These are phyloP conservation scores for Apium graveolens DNA, from an alignment of 129 eudicot species.

Conservation along the genomic window DNA sequence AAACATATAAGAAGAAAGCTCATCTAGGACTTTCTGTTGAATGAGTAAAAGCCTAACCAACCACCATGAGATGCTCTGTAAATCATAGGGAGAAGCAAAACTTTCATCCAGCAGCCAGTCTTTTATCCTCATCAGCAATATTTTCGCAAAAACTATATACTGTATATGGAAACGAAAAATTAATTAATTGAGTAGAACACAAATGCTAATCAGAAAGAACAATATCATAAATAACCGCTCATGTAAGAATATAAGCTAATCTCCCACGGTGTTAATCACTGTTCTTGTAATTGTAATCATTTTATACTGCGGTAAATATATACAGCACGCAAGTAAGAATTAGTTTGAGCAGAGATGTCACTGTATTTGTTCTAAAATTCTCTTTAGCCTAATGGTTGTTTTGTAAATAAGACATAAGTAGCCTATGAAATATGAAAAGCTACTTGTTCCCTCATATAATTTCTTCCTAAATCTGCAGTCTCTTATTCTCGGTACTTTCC, in stretches of 20 bases:
- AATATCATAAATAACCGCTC: background rate
- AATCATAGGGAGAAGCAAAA: conserved; percentile 15
- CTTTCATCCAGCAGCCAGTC: conserved; percentile 35
- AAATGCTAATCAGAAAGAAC: background rate
- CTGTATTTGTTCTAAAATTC: background rate
- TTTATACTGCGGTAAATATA: too few relatives aligned
- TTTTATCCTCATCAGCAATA: conserved; percentile 40
- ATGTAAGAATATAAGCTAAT: background rate
- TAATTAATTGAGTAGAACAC: background rate
- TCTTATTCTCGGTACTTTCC: background rate
- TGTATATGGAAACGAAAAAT: conserved; percentile 12
- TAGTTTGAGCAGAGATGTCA: background rate
- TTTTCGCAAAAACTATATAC: conserved; percentile 69
- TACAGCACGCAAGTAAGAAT: background rate
- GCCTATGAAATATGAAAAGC: background rate
- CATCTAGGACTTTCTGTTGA: conserved; percentile 73
- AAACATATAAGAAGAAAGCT: conserved; percentile 61
- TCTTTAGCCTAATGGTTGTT: background rate
- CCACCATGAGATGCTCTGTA: conserved; percentile 72
- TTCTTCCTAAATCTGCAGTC: background rate
- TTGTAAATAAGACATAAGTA: background rate
- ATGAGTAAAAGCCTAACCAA: conserved; percentile 51
- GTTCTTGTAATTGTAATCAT: too few relatives aligned
- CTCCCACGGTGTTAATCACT: too few relatives aligned
- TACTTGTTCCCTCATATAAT: background rate